Base-by-base conservation (phyloP, 208 protist species). In the Trypanosoma scelopori region DNA sequence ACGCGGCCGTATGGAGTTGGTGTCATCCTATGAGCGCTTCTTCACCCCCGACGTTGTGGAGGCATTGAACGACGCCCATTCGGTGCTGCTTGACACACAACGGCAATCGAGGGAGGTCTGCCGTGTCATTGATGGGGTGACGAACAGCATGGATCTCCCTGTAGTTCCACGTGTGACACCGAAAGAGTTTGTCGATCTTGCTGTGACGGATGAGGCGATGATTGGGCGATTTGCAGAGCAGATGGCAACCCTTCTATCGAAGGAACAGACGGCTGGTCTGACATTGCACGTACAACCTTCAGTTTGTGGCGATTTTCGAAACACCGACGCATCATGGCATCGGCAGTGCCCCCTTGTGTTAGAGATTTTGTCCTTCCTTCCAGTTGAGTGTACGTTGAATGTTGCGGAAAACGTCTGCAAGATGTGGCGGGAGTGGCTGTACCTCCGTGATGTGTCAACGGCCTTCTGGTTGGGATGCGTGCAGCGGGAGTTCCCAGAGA, bases 381-480 rank as follows among this genome's bases (percentile, higher is more conserved):
- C 85, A 0, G 59, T 71, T 15, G 74, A 84, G 70, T 81, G 74
- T 13, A 65, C 83, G 15, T 74, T 94, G 6, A 74, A 59, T 43
- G 53, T 65, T 46, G 76, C 71, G 0, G 89, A 94, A 55, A 78
- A 81, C 15, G 85, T 92, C 13, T 94, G 85, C 49, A 70, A 47
- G 16, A 46, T 49, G 13, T 94, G 89, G 86, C 84, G 62, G 23
- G 43, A 56, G 12, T 94, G 85, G 84, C 74, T 94, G 4, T 75
- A 53, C 18, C 51, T 69, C 41, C 59, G 79, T 13, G 69, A 69
- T 16, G 56, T 79, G 9, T 85, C 85, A 25, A 63, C 59, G 51
- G 76, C 70, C 23, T 94, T 94, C 49, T 94, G 89, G 86, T 43
- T 85, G 3, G 85, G 65, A 22, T 79, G 74, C 42, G 82, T 91